A percentile compares a stretch with the other conserved stretches of the same genome.
These are phyloP conservation scores for Candida gigantensis DNA, from an alignment of 1,139 yeast species.

Conservation along the genomic window DNA sequence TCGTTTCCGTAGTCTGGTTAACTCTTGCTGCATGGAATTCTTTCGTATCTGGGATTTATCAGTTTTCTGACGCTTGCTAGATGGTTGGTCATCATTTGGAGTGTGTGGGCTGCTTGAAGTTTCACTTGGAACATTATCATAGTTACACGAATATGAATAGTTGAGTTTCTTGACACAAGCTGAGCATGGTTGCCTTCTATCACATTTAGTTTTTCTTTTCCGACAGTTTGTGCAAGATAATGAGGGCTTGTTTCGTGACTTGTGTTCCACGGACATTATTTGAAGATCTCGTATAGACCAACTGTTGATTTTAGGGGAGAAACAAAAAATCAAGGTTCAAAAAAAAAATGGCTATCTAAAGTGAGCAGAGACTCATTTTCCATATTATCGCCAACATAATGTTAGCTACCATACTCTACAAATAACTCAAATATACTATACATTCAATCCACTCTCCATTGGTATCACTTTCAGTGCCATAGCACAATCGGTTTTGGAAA, in stretches of 20 bases:
- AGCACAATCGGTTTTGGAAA: too few relatives aligned
- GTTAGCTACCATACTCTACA: too few relatives aligned
- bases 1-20: constrained; percentile 5
- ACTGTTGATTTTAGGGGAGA: background rate
- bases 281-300: background rate
- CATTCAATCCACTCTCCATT: too few relatives aligned
- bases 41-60: too few relatives aligned
- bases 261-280: background rate
- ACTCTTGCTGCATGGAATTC: constrained; percentile 7
- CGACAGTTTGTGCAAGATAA: constrained; percentile 32
- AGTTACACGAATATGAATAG: constrained; percentile 21
- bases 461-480: too few relatives aligned
- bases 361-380: too few relatives aligned
- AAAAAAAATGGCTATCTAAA: background rate
- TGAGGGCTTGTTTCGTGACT: constrained; percentile 21
- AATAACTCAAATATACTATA: too few relatives aligned
- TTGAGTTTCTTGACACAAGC: constrained; percentile 25
- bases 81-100: background rate
- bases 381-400: too few relatives aligned
- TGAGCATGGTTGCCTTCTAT: constrained; percentile 29
- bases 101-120: background rate
- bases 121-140: constrained; percentile 16
- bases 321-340: background rate
- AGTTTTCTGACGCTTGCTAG: background rate
- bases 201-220: constrained; percentile 32